Base-by-base conservation (phyloP, 768 basidiomycete genomes). In the Sporobolomyces phaffii region DNA sequence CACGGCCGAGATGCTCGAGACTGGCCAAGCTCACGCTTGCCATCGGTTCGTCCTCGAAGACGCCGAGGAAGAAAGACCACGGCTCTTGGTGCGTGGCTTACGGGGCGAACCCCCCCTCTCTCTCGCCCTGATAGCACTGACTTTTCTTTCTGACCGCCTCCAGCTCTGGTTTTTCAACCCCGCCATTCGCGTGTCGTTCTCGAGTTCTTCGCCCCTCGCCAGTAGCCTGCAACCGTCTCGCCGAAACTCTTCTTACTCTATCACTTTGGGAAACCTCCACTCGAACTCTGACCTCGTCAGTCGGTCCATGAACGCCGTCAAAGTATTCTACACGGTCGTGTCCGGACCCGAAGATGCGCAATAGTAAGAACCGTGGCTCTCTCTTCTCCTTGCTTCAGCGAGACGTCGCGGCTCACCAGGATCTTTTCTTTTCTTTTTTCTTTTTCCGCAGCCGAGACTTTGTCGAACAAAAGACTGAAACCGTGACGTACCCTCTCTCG, bases 91-190 rank as follows among this genome's bases (percentile, higher is more conserved):
- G 60, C 64, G 88, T 80, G n/a, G n/a, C n/a, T n/a, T n/a, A n/a
- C 9, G 15, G 14, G 47, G 28, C 22, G 10, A 20, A 44, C 22
- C 47, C 28, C 17, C 24, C 38, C 15, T 34, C 31, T 20, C 28
- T 28, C 7, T 1, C 28, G 33, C 5, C 22, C 24, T 44, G 11
- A 10, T 28, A 13, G 50, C 22, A 6, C 8, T 31, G 5, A 13
- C n/a, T n/a, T 31, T 64, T 3, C 1, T 29, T 17, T 52, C 49
- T 48, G 31, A 28, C 3, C 34, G 20, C 29, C 15, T 22, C 5
- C 74, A 93, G 91, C 81, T 97, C 26, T 97, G 94, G 93, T 76
- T 97, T 26, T 96, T 98, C 83, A 96, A 93, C 77, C 91, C 92
- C 1, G 86, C 82, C 69, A 84, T 98, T 72, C 84, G 83, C 15